A percentile compares a stretch with the other conserved stretches of the same genome.
Evolutionary conservation across 140 eudicot species (phyloP).

Genomic region (Stevia rebaudiana): DNA sequence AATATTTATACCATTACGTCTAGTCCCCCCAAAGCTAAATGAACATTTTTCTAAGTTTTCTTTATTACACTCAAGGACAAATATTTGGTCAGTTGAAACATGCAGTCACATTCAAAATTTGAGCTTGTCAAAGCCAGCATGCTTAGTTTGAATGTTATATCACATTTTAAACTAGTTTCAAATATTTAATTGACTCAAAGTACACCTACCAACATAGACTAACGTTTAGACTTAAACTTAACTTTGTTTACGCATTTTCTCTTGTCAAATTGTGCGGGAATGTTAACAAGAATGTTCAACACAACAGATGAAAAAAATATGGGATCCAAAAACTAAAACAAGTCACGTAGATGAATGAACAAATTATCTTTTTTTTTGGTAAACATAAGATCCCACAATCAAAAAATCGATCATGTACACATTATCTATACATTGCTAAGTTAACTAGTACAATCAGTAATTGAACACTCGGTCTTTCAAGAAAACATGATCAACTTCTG

Average conservation of each 20-base stretch:
- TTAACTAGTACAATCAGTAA: too few relatives aligned
- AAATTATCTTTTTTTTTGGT: neutral
- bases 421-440: too few relatives aligned
- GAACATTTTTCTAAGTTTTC: neutral
- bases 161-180: neutral
- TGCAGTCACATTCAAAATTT: neutral
- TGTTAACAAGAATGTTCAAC: constrained; percentile 7
- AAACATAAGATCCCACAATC: too few relatives aligned
- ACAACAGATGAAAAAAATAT: neutral
- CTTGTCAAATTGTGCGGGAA: neutral
- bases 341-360: constrained; percentile 3
- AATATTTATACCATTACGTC: too few relatives aligned
- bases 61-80: constrained; percentile 1
- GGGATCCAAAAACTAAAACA: neutral
- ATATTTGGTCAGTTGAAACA: constrained; percentile 18
- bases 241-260: neutral
- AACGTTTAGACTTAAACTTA: neutral
- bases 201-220: constrained; percentile 16
- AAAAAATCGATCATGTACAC: too few relatives aligned
- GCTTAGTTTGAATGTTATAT: constrained; percentile 22
- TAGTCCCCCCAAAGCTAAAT: too few relatives aligned
- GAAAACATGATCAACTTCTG: constrained; percentile 14
- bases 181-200: neutral
- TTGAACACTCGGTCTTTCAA: too few relatives aligned
- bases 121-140: constrained; percentile 23